phyloP scores from a whole-genome alignment of 352 stramenopile genomes.

The Pythium guiyangense region DNA sequence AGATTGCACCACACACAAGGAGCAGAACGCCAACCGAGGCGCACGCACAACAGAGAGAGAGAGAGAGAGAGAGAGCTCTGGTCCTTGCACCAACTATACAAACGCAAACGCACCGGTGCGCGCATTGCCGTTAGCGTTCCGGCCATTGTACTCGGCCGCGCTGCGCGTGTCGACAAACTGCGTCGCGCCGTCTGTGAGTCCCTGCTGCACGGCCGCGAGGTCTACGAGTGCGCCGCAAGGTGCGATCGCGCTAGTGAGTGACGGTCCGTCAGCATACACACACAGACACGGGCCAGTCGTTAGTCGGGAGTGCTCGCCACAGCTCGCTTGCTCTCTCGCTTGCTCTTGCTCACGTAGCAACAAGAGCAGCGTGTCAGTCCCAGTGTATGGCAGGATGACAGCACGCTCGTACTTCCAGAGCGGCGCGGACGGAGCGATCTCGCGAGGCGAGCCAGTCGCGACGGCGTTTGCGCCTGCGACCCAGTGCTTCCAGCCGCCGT shows the following conservation, averaged over 20 bases:
- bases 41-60: too few relatives aligned
- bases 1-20: too few relatives aligned
- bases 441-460: too few relatives aligned
- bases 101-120: slow-evolving; percentile 16
- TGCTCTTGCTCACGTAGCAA: too few relatives aligned
- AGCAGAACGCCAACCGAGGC: too few relatives aligned
- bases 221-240: slow-evolving; percentile 17
- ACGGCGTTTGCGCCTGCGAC: slow-evolving; percentile 38
- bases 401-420: slow-evolving; percentile 12
- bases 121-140: slow-evolving; percentile 30
- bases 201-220: slow-evolving; percentile 24
- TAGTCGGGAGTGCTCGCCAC: background rate
- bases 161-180: slow-evolving; percentile 40
- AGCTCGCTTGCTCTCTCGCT: too few relatives aligned
- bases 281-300: background rate
- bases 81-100: too few relatives aligned
- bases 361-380: too few relatives aligned
- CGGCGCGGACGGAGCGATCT: background rate
- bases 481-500: slow-evolving; percentile 74
- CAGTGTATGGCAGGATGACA: too few relatives aligned
- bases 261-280: too few relatives aligned
- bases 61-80: too few relatives aligned
- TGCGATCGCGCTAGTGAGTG: too few relatives aligned
- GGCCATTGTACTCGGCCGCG: slow-evolving; percentile 30
- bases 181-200: slow-evolving; percentile 15